These are phyloP conservation scores for Phytophthora podocarpi DNA, from an alignment of 352 stramenopile genomes.

Conservation along the genomic window DNA sequence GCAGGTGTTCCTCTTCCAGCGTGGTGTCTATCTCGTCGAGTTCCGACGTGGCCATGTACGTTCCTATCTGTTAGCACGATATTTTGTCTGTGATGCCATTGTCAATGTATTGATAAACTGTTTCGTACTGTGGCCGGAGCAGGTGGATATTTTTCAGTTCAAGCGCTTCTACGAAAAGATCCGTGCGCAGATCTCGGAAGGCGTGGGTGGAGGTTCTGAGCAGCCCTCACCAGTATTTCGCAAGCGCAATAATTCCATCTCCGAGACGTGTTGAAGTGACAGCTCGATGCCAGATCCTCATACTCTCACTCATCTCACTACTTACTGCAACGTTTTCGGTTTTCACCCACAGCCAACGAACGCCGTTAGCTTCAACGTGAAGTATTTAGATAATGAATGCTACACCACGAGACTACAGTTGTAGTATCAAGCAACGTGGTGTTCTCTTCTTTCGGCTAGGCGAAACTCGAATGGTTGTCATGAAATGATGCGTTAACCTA, in stretches of 20 bases:
- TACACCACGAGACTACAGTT: conserved; percentile 24
- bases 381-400: conserved; percentile 23
- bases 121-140: conserved; percentile 2
- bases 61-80: neutral
- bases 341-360: conserved; percentile 17
- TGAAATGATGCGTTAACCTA: too few relatives aligned
- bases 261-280: conserved; percentile 32
- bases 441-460: too few relatives aligned
- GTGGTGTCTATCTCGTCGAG: conserved; percentile 81
- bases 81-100: neutral
- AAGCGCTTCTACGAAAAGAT: conserved; percentile 89
- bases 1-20: conserved; percentile 83
- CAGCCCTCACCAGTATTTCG: conserved; percentile 33
- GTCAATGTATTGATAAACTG: conserved; percentile 18
- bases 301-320: conserved; percentile 10
- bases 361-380: conserved; percentile 27
- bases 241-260: conserved; percentile 77
- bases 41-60: conserved; percentile 79
- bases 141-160: conserved; percentile 90
- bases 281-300: conserved; percentile 1
- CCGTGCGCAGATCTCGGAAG: conserved; percentile 61
- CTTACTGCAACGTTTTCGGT: conserved; percentile 20
- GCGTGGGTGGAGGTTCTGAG: conserved; percentile 37
- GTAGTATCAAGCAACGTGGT: conserved; percentile 15
- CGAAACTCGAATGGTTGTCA: too few relatives aligned